Evolutionary conservation across 2,329 filamentous ascomycete genomes (phyloP).

Genomic region (Ascochyta fabae): DNA sequence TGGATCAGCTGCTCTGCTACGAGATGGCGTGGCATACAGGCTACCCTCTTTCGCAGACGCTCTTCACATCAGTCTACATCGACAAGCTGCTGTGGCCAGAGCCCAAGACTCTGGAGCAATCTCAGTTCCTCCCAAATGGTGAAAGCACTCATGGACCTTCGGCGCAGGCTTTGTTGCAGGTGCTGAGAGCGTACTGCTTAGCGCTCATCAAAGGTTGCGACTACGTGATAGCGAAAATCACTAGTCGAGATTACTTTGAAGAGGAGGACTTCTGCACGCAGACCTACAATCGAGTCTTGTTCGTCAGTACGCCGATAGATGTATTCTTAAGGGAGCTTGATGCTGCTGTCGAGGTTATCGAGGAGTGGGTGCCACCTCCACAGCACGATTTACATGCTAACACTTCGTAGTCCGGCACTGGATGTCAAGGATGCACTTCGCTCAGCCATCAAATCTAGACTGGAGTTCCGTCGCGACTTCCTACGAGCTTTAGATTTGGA

Average conservation of each 20-base stretch:
- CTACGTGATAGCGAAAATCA: constrained; percentile 77
- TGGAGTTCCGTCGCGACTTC: constrained; percentile 71
- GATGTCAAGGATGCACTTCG: constrained; percentile 48
- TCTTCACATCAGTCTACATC: constrained; percentile 91
- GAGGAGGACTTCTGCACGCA: constrained; percentile 98
- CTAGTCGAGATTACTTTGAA: constrained; percentile 90
- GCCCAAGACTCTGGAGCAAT: constrained; percentile 68
- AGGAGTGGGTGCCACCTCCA: constrained; percentile 35
- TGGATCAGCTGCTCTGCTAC: constrained; percentile 88
- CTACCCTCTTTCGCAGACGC: constrained; percentile 91
- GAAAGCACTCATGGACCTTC: constrained; percentile 29
- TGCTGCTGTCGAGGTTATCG: constrained; percentile 37
- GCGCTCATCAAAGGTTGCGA: constrained; percentile 83
- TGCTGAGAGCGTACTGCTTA: constrained; percentile 85
- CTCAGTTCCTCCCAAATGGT: constrained; percentile 61
- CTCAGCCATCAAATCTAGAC: constrained; percentile 67
- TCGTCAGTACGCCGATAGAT: constrained; percentile 57
- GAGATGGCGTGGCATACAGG: constrained; percentile 98
- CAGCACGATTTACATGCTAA: constrained; percentile 17
- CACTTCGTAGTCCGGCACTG: constrained; percentile 23
- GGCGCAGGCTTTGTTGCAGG: constrained; percentile 47
- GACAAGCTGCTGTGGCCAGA: constrained; percentile 79
- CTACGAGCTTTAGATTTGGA: constrained; percentile 59
- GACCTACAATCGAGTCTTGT: constrained; percentile 80
- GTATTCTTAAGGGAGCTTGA: constrained; percentile 44